Conservation (phyloP, 768 basidiomycete genomes). For the Lepiota brunneoincarnata region DNA sequence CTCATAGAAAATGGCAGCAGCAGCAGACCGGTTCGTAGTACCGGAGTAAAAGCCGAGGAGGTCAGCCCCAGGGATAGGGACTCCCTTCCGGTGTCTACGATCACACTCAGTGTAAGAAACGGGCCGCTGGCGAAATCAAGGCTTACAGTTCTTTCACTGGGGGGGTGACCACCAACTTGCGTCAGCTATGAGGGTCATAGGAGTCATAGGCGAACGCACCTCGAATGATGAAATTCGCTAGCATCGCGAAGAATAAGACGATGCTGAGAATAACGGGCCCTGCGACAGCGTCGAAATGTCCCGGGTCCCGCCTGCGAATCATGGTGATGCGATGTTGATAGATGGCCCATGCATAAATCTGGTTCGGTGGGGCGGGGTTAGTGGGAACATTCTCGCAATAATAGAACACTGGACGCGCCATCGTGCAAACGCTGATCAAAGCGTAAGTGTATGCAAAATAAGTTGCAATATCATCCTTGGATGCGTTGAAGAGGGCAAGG, state of each 20-base stretch:
- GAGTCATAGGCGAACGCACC: constrained; percentile 42
- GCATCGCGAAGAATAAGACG: constrained; percentile 82
- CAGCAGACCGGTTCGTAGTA: background rate
- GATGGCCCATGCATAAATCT: constrained; percentile 84
- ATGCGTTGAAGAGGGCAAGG: constrained; percentile 86
- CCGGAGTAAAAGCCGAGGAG: constrained; percentile 16
- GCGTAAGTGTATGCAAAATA: constrained; percentile 86
- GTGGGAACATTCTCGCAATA: background rate
- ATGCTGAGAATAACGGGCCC: constrained; percentile 85
- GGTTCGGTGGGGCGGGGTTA: background rate
- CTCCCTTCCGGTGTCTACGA: constrained; percentile 22
- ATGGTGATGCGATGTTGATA: constrained; percentile 89
- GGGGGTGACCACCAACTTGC: constrained; percentile 3
- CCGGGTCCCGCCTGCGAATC: constrained; percentile 87
- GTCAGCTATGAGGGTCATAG: constrained; percentile 3
- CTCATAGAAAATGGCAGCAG: background rate
- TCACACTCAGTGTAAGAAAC: background rate
- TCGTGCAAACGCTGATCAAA: constrained; percentile 64
- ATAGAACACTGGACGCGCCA: constrained; percentile 41
- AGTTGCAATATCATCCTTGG: constrained; percentile 65
- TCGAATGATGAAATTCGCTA: constrained; percentile 86
- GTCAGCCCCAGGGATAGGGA: constrained; percentile 28
- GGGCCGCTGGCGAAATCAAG: background rate
- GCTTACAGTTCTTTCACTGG: constrained; percentile 61
- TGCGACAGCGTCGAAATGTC: constrained; percentile 79